Conservation (phyloP, 169 alveolate species). For the Eimeria falciformis region DNA sequence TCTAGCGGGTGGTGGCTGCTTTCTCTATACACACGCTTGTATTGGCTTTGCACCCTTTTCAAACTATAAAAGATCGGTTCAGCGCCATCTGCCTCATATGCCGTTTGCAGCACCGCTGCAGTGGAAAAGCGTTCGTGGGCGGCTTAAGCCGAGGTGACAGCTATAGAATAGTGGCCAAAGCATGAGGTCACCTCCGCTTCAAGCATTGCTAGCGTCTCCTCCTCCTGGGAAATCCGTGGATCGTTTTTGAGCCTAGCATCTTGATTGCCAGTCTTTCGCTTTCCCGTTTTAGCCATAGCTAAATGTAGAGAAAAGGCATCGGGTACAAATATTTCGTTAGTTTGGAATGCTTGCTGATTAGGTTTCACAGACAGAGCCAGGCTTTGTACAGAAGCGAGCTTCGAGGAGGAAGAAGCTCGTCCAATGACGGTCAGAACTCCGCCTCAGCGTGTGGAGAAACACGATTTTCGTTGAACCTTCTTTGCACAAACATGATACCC, state of each 20-base stretch:
- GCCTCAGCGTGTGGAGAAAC: too few relatives aligned
- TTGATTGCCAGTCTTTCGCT: not conserved
- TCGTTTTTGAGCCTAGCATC: not conserved
- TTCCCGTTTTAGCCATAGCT: not conserved
- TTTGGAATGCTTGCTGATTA: not conserved
- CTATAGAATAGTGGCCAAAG: not conserved
- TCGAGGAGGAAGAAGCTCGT: not conserved
- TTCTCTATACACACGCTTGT: not conserved
- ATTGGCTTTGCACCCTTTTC: not conserved
- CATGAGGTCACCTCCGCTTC: constrained; percentile 2
- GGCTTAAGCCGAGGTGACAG: not conserved
- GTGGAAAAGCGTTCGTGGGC: not conserved
- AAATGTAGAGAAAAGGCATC: not conserved
- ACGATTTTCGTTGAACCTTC: too few relatives aligned
- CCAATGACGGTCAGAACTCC: too few relatives aligned
- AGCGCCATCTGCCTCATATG: not conserved
- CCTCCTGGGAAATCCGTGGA: not conserved
- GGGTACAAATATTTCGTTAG: not conserved
- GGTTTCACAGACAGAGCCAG: too few relatives aligned
- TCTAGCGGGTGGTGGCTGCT: not conserved
- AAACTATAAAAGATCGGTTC: not conserved
- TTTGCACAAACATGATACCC: too few relatives aligned
- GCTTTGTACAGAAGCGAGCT: not conserved
- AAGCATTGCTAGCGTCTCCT: not conserved
- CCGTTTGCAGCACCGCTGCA: too few relatives aligned